phyloP scores from a whole-genome alignment of 225 moss, liverwort and hornwort genomes.

The Thuidium tamariscinum region DNA sequence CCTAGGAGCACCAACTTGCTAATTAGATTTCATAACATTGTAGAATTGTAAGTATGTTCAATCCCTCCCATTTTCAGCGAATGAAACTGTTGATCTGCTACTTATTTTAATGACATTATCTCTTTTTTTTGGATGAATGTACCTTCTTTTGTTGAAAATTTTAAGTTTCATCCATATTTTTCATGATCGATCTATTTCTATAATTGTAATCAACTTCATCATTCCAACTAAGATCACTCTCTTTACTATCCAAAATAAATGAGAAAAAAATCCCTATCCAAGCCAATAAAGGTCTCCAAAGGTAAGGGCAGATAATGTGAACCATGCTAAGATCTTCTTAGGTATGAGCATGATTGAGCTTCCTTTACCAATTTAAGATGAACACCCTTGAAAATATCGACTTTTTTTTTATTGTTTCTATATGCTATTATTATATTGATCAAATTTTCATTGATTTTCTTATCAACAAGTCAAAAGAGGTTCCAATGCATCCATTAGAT shows the following conservation, averaged over 20 bases:
- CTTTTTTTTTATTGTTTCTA: no score
- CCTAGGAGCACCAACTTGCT: background rate
- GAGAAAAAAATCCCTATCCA: background rate
- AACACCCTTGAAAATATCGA: no score
- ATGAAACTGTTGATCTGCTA: background rate
- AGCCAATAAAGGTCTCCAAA: background rate
- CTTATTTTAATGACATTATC: background rate
- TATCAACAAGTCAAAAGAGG: no score
- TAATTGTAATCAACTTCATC: background rate
- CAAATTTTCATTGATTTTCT: no score
- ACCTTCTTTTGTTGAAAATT: background rate
- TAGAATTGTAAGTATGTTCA: background rate
- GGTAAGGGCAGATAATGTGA: background rate
- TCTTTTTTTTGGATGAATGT: background rate
- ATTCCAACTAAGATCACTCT: background rate
- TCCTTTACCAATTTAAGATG: background rate
- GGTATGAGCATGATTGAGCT: background rate
- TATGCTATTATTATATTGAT: no score
- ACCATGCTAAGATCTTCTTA: background rate
- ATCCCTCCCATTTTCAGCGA: fast-evolving
- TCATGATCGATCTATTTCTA: background rate
- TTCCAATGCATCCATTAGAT: no score
- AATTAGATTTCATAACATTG: background rate
- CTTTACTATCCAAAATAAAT: background rate
- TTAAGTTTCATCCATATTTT: background rate